These are phyloP conservation scores for Triglochin maritima DNA, from an alignment of 106 monocot species.

Conservation along the genomic window DNA sequence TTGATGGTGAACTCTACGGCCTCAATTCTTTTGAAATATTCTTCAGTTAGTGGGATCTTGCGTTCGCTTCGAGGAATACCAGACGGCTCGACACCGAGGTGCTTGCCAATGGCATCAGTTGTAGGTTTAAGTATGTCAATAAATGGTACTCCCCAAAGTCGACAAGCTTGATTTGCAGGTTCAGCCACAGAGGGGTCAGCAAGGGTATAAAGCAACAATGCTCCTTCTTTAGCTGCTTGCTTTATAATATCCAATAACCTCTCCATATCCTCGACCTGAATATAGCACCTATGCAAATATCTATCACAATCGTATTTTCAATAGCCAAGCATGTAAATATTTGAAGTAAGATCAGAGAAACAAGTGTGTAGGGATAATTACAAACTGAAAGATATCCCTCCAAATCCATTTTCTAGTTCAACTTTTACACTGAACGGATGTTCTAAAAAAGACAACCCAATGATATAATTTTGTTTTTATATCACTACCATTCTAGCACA, in stretches of 20 bases:
- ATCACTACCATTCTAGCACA: too few species aligned
- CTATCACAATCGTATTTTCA: conserved; percentile 1
- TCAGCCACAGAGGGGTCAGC: conserved; percentile 67
- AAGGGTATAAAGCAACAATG: conserved; percentile 76
- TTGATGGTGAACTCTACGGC: conserved; percentile 95
- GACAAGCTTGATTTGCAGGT: conserved; percentile 55
- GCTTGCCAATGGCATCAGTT: conserved; percentile 69
- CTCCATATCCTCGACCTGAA: conserved; percentile 60
- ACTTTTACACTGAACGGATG: too few species aligned
- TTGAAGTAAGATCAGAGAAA: neutral
- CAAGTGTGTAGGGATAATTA: too few species aligned
- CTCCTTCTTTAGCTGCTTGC: conserved; percentile 79
- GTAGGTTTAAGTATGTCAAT: conserved; percentile 67
- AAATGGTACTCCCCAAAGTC: conserved; percentile 52
- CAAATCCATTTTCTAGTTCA: too few species aligned
- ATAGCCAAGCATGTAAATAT: neutral
- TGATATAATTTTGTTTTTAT: too few species aligned
- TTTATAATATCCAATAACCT: conserved; percentile 65
- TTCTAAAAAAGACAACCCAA: too few species aligned
- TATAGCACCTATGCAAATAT: conserved; percentile 5
- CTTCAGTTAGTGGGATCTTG: conserved; percentile 40
- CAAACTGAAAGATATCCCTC: too few species aligned
- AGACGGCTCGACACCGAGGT: conserved; percentile 75
- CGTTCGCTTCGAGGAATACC: conserved; percentile 69
- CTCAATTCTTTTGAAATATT: conserved; percentile 77